phyloP scores from a whole-genome alignment of 2,329 filamentous ascomycete species.

The Paramyrothecium roridum region DNA sequence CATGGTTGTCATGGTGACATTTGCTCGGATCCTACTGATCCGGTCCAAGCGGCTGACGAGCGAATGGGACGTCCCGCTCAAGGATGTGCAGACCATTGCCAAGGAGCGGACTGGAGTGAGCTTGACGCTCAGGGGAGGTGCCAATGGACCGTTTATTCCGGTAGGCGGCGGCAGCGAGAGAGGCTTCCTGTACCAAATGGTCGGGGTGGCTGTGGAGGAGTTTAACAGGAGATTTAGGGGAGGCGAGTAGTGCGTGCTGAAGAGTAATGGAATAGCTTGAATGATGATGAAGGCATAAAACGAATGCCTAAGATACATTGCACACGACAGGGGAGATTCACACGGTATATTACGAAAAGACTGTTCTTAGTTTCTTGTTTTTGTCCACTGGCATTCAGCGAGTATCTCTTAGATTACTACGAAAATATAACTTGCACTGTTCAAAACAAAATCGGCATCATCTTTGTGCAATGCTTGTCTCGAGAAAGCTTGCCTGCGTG shows the following conservation, averaged over 20 bases:
- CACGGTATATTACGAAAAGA: too few species aligned
- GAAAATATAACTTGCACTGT: too few species aligned
- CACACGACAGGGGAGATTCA: too few species aligned
- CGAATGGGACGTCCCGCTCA: conserved; percentile 95
- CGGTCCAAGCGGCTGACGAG: conserved; percentile 79
- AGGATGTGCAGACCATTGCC: conserved; percentile 93
- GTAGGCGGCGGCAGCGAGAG: conserved; percentile 80
- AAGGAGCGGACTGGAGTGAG: conserved; percentile 96
- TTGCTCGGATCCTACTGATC: conserved; percentile 83
- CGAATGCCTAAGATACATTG: too few species aligned
- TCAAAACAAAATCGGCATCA: too few species aligned
- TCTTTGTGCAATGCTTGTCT: too few species aligned
- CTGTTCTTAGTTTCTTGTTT: too few species aligned
- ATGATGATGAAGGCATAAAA: too few species aligned
- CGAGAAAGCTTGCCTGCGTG: too few species aligned
- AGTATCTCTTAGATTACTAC: too few species aligned
- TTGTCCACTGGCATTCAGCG: too few species aligned
- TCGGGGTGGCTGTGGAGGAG: conserved; percentile 64
- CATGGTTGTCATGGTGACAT: conserved; percentile 86
- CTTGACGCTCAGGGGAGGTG: conserved; percentile 81
- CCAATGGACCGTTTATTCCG: conserved; percentile 91
- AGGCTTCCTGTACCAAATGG: conserved; percentile 62
- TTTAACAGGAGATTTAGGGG: conserved; percentile 60
- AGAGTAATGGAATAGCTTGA: too few species aligned
- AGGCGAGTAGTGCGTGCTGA: conserved; percentile 20